Conservation (phyloP, 768 basidiomycete genomes). For the Calocera cornea region DNA sequence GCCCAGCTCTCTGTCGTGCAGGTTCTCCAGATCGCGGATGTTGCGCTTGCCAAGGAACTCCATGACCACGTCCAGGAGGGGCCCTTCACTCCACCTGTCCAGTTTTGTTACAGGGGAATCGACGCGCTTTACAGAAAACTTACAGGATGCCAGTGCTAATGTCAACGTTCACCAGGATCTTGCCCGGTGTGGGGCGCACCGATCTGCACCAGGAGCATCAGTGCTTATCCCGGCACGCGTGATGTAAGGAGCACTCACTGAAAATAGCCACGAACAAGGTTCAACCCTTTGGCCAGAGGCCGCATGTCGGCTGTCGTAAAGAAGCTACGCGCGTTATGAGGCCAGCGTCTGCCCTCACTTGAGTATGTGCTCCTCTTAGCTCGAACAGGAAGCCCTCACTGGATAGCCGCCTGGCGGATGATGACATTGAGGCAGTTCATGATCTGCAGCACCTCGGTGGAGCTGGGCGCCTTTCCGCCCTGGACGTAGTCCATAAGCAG, state of each 20-base stretch:
- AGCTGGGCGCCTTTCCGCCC: not conserved
- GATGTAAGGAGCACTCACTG: not conserved
- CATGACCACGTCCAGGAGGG: not conserved
- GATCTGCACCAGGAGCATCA: not conserved
- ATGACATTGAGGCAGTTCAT: not conserved
- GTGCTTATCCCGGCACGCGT: not conserved
- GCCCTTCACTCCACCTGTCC: not conserved
- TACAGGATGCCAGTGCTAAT: not conserved
- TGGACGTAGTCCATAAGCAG: not conserved
- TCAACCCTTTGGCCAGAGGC: not conserved
- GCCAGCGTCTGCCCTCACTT: not conserved
- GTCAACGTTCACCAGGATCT: not conserved
- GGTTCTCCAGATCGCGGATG: not conserved
- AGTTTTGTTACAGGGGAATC: not conserved
- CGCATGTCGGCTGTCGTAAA: not conserved
- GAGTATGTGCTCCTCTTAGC: not conserved
- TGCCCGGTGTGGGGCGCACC: not conserved
- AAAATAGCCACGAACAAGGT: not conserved
- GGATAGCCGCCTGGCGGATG: not conserved
- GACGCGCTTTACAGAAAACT: not conserved
- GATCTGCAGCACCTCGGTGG: not conserved
- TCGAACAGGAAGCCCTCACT: not conserved
- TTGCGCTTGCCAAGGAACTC: not conserved
- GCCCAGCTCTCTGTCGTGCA: not conserved
- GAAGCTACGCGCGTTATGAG: not conserved